These are phyloP conservation scores for Collybia nuda DNA, from an alignment of 768 basidiomycete genomes.

Conservation along the genomic window DNA sequence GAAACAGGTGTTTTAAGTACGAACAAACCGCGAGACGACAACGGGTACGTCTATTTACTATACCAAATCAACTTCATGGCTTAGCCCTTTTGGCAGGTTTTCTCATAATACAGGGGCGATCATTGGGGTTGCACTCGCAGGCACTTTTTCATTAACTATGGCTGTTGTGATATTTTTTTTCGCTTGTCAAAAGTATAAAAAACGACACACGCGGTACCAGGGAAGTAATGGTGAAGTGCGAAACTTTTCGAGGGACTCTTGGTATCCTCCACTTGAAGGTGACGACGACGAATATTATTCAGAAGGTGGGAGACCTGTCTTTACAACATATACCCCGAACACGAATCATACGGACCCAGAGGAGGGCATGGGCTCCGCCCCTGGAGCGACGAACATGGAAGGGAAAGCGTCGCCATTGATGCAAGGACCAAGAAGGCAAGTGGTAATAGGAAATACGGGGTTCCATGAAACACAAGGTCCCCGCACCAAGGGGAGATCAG, in stretches of 20 bases:
- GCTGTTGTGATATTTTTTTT: constrained; percentile 30
- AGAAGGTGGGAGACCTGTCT: too few species aligned
- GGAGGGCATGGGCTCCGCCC: too few species aligned
- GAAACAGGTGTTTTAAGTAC: constrained; percentile 32
- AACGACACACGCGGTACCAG: not conserved
- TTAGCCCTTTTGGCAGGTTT: constrained; percentile 23
- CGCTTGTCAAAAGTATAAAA: constrained; percentile 26
- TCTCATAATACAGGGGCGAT: constrained; percentile 36
- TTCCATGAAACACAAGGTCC: too few species aligned
- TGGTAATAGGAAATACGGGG: too few species aligned
- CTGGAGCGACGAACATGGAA: too few species aligned
- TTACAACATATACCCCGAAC: too few species aligned
- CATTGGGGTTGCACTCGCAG: constrained; percentile 34
- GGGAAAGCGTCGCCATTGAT: too few species aligned
- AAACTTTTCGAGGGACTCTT: constrained; percentile 4
- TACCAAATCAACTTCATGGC: not conserved
- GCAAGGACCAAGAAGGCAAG: too few species aligned
- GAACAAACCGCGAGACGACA: constrained; percentile 17
- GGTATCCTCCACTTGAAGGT: constrained; percentile 31
- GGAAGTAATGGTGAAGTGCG: too few species aligned
- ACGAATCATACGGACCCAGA: too few species aligned
- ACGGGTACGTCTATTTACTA: constrained; percentile 16
- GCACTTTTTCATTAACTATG: constrained; percentile 23
- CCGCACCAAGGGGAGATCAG: too few species aligned
- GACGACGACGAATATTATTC: constrained; percentile 23